Percentiles rank a stretch among this genome's conserved stretches.
Conservation (phyloP, 2,329 filamentous ascomycete genomes). For the Penicillium capsulatum region DNA sequence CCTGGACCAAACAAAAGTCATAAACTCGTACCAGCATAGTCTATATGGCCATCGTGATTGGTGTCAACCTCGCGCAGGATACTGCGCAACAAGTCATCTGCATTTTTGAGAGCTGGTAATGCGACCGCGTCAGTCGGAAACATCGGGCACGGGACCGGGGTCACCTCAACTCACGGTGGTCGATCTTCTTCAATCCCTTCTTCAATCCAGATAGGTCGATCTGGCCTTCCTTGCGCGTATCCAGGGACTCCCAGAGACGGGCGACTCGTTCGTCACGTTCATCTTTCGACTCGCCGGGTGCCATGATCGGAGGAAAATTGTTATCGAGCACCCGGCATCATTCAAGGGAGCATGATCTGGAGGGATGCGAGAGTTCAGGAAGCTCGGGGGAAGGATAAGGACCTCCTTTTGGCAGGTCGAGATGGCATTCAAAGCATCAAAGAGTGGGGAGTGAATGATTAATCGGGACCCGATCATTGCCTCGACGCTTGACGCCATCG, state of each 20-base stretch:
- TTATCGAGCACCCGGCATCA: conserved; percentile 47
- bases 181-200: conserved; percentile 78
- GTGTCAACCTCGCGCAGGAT: conserved; percentile 80
- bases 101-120: conserved; percentile 71
- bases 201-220: conserved; percentile 81
- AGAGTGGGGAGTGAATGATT: conserved; percentile 28
- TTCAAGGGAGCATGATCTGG: conserved; percentile 26
- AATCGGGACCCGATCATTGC: conserved; percentile 35
- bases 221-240: conserved; percentile 69
- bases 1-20: conserved; percentile 8
- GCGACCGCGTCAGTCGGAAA: conserved; percentile 22
- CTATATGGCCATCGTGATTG: conserved; percentile 82
- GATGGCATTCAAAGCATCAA: conserved; percentile 18
- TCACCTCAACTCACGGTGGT: conserved; percentile 67
- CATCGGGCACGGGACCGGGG: conserved; percentile 18
- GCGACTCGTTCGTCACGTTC: conserved; percentile 77
- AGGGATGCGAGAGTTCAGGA: conserved; percentile 9
- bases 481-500: conserved; percentile 30
- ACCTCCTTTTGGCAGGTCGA: not conserved
- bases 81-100: conserved; percentile 74
- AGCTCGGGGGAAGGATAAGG: not conserved
- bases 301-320: conserved; percentile 53
- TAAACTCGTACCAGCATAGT: conserved; percentile 72
- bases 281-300: conserved; percentile 67
- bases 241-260: conserved; percentile 77